phyloP scores from a whole-genome alignment of 345 rosid genomes.

The Raphanus raphanistrum region DNA sequence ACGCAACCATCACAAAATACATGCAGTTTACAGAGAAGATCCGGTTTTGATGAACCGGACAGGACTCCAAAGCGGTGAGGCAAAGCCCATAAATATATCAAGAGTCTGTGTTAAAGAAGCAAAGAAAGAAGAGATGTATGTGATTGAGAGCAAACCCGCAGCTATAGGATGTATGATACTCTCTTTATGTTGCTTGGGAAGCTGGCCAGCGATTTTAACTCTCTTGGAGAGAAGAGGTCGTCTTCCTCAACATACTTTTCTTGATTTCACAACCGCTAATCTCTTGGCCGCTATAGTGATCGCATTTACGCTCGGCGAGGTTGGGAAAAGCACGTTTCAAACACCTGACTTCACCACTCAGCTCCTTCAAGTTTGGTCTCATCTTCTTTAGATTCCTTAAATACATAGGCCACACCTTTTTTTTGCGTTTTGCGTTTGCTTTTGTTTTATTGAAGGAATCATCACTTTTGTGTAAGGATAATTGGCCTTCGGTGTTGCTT shows the following conservation, averaged over 20 bases:
- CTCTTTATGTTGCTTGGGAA: constrained; percentile 69
- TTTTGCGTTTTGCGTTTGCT: not conserved
- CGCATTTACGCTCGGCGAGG: constrained; percentile 79
- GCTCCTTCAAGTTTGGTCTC: constrained; percentile 56
- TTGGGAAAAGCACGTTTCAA: constrained; percentile 44
- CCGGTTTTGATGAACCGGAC: constrained; percentile 12
- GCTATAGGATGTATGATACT: constrained; percentile 85
- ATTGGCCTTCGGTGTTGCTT: constrained; percentile 71
- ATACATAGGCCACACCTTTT: not conserved
- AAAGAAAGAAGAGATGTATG: constrained; percentile 50
- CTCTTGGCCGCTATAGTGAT: constrained; percentile 72
- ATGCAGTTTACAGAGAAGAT: constrained; percentile 8
- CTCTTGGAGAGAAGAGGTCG: constrained; percentile 82
- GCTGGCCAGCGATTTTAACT: constrained; percentile 86
- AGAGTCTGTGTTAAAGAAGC: constrained; percentile 11
- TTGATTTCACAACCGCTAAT: constrained; percentile 83
- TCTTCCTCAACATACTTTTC: constrained; percentile 90
- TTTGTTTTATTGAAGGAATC: not conserved
- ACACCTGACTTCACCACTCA: constrained; percentile 67
- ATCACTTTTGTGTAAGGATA: constrained; percentile 41
- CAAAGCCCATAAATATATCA: constrained; percentile 20
- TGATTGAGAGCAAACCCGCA: constrained; percentile 83
- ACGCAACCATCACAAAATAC: constrained; percentile 6
- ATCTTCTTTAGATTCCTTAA: not conserved
- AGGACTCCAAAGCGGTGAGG: constrained; percentile 19